phyloP scores from a whole-genome alignment of 2,329 filamentous ascomycete species.

The Nannizziopsis arthrosporioides region DNA sequence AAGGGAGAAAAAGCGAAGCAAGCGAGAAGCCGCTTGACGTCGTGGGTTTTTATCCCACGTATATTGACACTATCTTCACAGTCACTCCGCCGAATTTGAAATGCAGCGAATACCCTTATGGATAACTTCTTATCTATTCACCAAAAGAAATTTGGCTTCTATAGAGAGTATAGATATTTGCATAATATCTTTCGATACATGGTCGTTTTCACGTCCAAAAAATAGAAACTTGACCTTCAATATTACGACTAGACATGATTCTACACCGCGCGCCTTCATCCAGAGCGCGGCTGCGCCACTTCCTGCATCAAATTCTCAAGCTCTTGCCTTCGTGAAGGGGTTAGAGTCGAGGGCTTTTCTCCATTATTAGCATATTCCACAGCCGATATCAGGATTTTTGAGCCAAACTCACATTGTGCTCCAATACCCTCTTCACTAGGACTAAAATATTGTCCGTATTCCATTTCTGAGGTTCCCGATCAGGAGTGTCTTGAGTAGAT shows the following conservation, averaged over 20 bases:
- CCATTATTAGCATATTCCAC: not conserved
- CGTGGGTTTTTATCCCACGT: too few species aligned
- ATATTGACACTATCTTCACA: too few species aligned
- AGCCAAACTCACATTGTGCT: conserved; percentile 27
- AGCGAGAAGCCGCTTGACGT: conserved; percentile 31
- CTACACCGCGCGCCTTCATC: not conserved
- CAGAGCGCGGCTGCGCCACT: conserved; percentile 12
- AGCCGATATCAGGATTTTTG: not conserved
- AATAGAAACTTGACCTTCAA: too few species aligned
- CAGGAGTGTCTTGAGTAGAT: conserved; percentile 15
- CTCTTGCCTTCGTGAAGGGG: conserved; percentile 19
- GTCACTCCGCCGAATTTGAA: too few species aligned
- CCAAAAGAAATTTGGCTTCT: too few species aligned
- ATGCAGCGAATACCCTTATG: too few species aligned
- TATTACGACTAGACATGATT: too few species aligned
- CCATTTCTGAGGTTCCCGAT: conserved; percentile 23
- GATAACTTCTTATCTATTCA: too few species aligned
- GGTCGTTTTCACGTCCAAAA: too few species aligned
- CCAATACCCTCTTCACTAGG: conserved; percentile 30
- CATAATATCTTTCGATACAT: too few species aligned
- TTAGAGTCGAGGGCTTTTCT: conserved; percentile 22
- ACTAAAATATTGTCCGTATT: conserved; percentile 34
- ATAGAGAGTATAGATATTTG: too few species aligned
- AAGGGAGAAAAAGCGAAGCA: conserved; percentile 53
- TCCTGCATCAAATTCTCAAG: conserved; percentile 23